A percentile compares a stretch with the other conserved stretches of the same genome.
Conservation (phyloP, 2,329 filamentous ascomycete genomes). For the Trichothecium roseum region DNA sequence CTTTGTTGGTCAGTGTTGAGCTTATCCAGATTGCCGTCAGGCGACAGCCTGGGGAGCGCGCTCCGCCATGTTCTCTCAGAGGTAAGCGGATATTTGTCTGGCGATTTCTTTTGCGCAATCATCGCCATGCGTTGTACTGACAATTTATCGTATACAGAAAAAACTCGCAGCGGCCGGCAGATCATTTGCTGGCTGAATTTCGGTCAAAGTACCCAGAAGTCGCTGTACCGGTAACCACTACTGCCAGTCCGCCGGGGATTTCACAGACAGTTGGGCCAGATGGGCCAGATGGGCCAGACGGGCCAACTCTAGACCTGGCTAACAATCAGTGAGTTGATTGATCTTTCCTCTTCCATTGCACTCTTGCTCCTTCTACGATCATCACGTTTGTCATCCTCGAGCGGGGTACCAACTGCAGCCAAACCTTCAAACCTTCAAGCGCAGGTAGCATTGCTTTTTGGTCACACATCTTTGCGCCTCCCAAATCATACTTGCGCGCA, state of each 20-base stretch:
- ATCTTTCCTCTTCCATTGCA: neutral
- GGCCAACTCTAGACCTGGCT: conserved; percentile 13
- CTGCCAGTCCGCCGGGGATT: neutral
- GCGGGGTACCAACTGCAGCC: too few species aligned
- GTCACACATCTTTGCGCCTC: neutral
- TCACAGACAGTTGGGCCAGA: conserved; percentile 17
- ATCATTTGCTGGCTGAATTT: conserved; percentile 76
- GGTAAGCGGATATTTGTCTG: conserved; percentile 1
- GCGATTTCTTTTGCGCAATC: neutral
- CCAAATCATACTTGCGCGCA: neutral
- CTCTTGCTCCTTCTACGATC: neutral
- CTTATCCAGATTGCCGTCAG: neutral
- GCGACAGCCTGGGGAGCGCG: neutral
- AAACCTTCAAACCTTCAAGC: too few species aligned
- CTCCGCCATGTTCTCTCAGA: conserved; percentile 4
- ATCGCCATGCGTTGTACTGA: neutral
- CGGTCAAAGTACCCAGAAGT: conserved; percentile 74
- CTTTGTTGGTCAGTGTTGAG: too few species aligned
- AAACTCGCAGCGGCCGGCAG: conserved; percentile 75
- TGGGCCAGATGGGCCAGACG: conserved; percentile 11
- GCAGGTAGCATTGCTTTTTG: too few species aligned
- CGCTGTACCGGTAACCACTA: conserved; percentile 3
- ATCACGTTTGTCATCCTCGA: neutral
- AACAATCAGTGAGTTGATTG: neutral
- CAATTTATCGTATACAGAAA: conserved; percentile 35